Conservation (phyloP, 1,139 yeast genomes). For the Spencermartinsiella ligniputridi region DNA sequence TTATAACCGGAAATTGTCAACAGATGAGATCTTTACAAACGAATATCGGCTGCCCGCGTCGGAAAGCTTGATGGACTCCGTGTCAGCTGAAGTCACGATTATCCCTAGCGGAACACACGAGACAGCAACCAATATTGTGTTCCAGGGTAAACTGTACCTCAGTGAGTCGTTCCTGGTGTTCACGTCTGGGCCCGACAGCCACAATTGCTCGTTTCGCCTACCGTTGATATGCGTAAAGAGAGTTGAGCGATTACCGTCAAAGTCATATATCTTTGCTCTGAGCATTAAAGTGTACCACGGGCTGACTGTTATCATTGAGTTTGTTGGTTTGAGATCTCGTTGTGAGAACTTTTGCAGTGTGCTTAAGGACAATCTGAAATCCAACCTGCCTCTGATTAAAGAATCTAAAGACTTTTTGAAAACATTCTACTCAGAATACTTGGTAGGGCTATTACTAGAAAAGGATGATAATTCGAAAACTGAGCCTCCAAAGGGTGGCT, state of each 20-base stretch:
- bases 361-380: constrained; percentile 58
- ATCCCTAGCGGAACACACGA: constrained; percentile 38
- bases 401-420: constrained; percentile 61
- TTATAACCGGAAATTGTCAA: constrained; percentile 38
- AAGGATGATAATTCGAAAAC: constrained; percentile 29
- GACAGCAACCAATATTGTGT: constrained; percentile 30
- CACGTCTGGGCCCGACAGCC: constrained; percentile 62
- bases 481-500: constrained; percentile 63
- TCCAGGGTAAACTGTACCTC: constrained; percentile 58
- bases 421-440: constrained; percentile 81
- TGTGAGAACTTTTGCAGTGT: constrained; percentile 76
- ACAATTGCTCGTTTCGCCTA: constrained; percentile 62
- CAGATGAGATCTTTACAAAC: constrained; percentile 65
- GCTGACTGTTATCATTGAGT: constrained; percentile 58
- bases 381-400: constrained; percentile 60
- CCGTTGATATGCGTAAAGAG: constrained; percentile 78
- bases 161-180: constrained; percentile 76
- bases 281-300: constrained; percentile 68
- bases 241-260: constrained; percentile 78
- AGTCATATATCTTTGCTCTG: constrained; percentile 74
- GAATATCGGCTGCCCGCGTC: constrained; percentile 67
- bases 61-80: constrained; percentile 62
- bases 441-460: constrained; percentile 29
- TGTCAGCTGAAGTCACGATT: constrained; percentile 62
- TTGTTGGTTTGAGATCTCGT: constrained; percentile 73